Evolutionary conservation across 129 eudicot species (phyloP), one percentile per base, ranked within the genome.

Genomic region (Artemisia annua): DNA sequence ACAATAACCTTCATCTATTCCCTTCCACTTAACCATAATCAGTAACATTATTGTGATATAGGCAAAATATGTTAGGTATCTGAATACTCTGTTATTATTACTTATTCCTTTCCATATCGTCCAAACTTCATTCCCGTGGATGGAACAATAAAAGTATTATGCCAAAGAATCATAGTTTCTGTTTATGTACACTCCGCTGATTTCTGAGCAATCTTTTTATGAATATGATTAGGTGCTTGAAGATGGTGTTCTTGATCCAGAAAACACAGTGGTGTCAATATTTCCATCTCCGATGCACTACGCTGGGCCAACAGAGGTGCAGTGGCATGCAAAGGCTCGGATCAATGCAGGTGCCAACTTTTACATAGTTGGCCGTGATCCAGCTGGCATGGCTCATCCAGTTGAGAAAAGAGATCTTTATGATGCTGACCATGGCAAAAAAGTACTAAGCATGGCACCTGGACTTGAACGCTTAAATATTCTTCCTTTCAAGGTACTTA

Each of bases 261-360:
- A 90, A 84, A 90, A 87, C 55, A 90, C 97, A 5, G 95, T 90
- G 54, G 96, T 94, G 14, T 90, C 98, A 15, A 94, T 90, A 82
- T 90, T 94, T 74, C 98, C 98, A 66, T 94, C 99, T 17, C 97
- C 97, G 10, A 90, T 94, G 99, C 99, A 86, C 80, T 94, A 90
- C 79, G 97, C 99, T n/a, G 99, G 99, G 35, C 99, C 99, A 20
- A 94, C 99, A n/a, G 99, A 94, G 87, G 99, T 94, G 30, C 97
- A 94, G 65, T 94, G 99, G 99, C 99, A 94, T 77, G 99, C 99
- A 11, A 94, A 94, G 83, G 99, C 99, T 22, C 87, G 97, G 48
- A 94, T 94, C 49, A 94, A 94, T 53, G 99, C 99, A 1, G 99
- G 99, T 11, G 99, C 99, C 26, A 88, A 94, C 79, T 94, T 94